Evolutionary conservation across 805 yeast genomes (phyloP).

Genomic region (Candida methanosorbosa): DNA sequence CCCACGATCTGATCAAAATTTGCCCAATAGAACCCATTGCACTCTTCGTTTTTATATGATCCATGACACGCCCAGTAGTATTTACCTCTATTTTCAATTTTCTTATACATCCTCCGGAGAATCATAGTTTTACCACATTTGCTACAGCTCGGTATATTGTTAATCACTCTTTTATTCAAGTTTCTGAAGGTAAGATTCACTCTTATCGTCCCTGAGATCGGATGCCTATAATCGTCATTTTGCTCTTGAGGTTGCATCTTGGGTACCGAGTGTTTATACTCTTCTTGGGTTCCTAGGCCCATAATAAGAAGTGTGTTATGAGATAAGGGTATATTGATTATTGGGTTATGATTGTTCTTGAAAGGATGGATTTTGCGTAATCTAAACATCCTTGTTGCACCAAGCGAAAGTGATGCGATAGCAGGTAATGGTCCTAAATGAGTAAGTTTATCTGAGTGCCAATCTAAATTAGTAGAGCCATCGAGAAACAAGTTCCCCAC

Average conservation of each 20-base stretch:
- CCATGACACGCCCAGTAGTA: constrained; percentile 63
- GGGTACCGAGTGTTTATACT: constrained; percentile 58
- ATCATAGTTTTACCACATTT: constrained; percentile 36
- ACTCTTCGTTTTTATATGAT: constrained; percentile 33
- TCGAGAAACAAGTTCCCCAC: constrained; percentile 49
- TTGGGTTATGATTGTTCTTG: constrained; percentile 20
- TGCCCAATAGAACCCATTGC: constrained; percentile 44
- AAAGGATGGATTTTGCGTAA: constrained; percentile 33
- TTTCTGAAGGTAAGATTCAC: constrained; percentile 61
- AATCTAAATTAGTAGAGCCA: constrained; percentile 47
- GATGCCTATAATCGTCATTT: constrained; percentile 36
- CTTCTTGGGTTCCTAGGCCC: constrained; percentile 78
- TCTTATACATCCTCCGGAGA: constrained; percentile 46
- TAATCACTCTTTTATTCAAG: constrained; percentile 31
- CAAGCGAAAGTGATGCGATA: constrained; percentile 61
- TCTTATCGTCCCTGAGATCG: constrained; percentile 40
- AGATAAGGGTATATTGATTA: constrained; percentile 49
- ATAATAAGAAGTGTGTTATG: constrained; percentile 64
- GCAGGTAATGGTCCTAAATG: constrained; percentile 64
- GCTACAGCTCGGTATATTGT: constrained; percentile 34
- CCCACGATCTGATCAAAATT: constrained; percentile 24
- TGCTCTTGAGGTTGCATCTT: constrained; percentile 21
- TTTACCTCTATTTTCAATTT: constrained; percentile 36
- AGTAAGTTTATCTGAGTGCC: constrained; percentile 71
- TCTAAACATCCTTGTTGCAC: constrained; percentile 62